These are phyloP conservation scores for Aureobasidium sp. DNA, from an alignment of 2,329 filamentous ascomycete species.

Conservation along the genomic window DNA sequence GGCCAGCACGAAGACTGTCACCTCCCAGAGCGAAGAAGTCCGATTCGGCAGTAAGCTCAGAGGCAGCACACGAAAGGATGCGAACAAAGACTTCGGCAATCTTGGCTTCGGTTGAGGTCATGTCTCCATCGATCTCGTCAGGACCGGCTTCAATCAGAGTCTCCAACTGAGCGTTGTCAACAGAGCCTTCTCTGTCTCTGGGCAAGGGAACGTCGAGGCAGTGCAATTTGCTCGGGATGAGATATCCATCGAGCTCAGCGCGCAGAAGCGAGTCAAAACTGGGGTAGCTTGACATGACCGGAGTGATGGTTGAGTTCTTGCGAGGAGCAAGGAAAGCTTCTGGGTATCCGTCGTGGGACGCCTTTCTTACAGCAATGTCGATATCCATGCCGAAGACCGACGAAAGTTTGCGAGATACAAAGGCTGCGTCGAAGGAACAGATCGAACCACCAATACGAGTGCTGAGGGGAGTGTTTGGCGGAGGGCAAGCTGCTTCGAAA, in stretches of 20 bases:
- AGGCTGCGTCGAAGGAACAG: slow-evolving; percentile 24
- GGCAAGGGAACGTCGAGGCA: slow-evolving; percentile 25
- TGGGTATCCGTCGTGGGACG: slow-evolving; percentile 25
- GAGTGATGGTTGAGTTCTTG: slow-evolving; percentile 10
- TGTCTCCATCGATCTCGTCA: slow-evolving; percentile 14
- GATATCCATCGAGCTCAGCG: slow-evolving; percentile 24
- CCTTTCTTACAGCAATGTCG: slow-evolving; percentile 25
- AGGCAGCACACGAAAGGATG: slow-evolving; percentile 36
- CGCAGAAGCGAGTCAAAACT: slow-evolving; percentile 20
- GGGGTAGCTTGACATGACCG: slow-evolving; percentile 1
- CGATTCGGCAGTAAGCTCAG: slow-evolving; percentile 35
- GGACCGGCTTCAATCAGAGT: slow-evolving; percentile 3
- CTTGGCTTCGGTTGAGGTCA: slow-evolving; percentile 28
- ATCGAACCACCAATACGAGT: slow-evolving; percentile 33
- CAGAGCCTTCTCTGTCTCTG: slow-evolving; percentile 20
- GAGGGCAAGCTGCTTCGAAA: slow-evolving; percentile 45
- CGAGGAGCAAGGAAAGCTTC: slow-evolving; percentile 30
- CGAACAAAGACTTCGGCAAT: slow-evolving; percentile 42
- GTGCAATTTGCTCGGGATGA: slow-evolving; percentile 24
- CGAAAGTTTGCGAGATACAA: slow-evolving; percentile 15
- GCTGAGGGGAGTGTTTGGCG: slow-evolving; percentile 41
- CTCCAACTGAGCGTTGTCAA: slow-evolving; percentile 22
- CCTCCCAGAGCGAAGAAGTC: slow-evolving; percentile 50
- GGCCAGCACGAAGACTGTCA: slow-evolving; percentile 49
- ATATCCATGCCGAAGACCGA: slow-evolving; percentile 15